Evolutionary conservation across 192 early-diverging fungal genomes (phyloP), one percentile per base, ranked within the genome.

Genomic region (Linnemannia zychae): DNA sequence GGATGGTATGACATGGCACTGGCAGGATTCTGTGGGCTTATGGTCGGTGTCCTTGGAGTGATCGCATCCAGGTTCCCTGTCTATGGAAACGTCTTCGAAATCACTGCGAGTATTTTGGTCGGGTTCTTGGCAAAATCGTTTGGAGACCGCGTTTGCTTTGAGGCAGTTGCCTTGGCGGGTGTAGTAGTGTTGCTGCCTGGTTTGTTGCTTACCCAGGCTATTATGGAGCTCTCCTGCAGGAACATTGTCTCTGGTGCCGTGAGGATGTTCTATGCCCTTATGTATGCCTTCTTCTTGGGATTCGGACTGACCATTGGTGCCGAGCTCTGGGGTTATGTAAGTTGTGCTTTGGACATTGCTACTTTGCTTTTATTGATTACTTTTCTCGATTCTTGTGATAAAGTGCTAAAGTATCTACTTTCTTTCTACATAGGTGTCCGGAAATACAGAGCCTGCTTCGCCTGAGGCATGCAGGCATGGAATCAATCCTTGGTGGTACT

Each of bases 211-310:
- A 86, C 88, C 3, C 79, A 87, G 46, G 86, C 84, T 12, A 79
- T 86, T 37, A 89, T 88, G 88, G 88, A 89, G 65, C 38, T 83
- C 20, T 79, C 88, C 0, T 78, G 80, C 20, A 77, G 83, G 49
- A 82, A 80, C 9, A 75, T 88, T 46, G 78, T 79, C 7, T 88
- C 88, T 17, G 88, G 88, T 22, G 77, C 88, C 47, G 85, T 85
- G 16, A 73, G 84, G 48, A 78, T 89, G 74, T 78, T 89, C 34
- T 86, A 86, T 68, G 83, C 84, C 0, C 73, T 87, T 50, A 89
- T 89, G 88, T 81, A 89, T 40, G 88, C 88, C 12, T 89, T 89
- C 63, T 86, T 86, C 53, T 74, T 83, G 5, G 88, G 80, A 1
- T 89, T 89, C 47, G 88, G 84, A 48, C 75, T 82, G 7, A 79